Base-by-base conservation (phyloP, 192 early-diverging fungal species). In the Linderina pennispora region DNA sequence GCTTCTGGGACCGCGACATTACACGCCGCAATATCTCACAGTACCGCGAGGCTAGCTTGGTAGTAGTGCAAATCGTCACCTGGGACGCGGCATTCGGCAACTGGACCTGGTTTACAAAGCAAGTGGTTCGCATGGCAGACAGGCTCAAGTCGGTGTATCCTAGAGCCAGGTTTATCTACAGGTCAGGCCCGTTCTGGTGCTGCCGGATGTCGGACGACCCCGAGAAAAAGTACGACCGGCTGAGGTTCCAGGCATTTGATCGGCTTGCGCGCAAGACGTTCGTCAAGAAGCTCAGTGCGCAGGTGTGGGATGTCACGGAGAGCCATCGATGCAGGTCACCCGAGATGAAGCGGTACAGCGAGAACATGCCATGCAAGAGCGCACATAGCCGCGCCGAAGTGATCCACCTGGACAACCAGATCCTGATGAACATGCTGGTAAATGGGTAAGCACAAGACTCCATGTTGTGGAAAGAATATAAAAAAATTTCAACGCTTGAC, bases 401-500 rank as follows among this genome's bases (percentile, higher is more conserved):
- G 15, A 54, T 67, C 37, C 53, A 59, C 22, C 19, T 67, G 23
- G 65, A 67, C 42, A 65, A 65, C 55, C 63, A 65, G 51, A 19
- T 65, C 11, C 36, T 65, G 36, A 65, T 65, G 55, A 65, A 65
- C 55, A 54, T 54, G 46, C 25, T 65, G 1, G 41, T 50, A 33
- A 65, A 65, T 38, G 17, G n/a, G n/a, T n/a, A n/a, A n/a, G n/a
- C n/a, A n/a, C n/a, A n/a, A n/a, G n/a, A n/a, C n/a, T n/a, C n/a
- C n/a, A n/a, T n/a, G n/a, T n/a, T n/a, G 28, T 31, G 5, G 28
- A 31, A 8, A 31, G 28, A 8, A 11, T 31, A 31, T 31, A 11
- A 31, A 11, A 31, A 31, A 31, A 31, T 21, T 14, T 60, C 64
- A 80, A 37, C 78, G 75, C 63, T 80, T 80, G 53, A 80, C 78